Evolutionary conservation across 139 green algal genomes (phyloP).

Genomic region (Ettlia oleoabundans): DNA sequence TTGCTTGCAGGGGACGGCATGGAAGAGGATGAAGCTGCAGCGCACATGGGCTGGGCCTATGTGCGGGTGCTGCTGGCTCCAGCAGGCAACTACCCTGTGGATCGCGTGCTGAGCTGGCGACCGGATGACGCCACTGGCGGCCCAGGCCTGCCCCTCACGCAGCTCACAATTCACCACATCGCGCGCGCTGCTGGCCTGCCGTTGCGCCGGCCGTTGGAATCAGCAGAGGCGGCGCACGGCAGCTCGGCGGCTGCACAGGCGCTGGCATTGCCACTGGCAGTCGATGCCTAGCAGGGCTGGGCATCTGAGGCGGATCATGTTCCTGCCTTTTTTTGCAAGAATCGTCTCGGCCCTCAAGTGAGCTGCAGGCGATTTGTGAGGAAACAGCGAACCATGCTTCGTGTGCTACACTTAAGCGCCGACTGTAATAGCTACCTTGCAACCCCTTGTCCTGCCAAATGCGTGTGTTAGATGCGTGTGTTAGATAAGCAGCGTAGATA

Average conservation of each 20-base stretch:
- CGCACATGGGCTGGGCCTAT: conserved; percentile 13
- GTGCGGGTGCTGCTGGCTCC: conserved; percentile 30
- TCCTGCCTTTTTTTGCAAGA: no score
- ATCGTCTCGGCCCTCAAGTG: no score
- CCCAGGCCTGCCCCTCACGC: conserved; percentile 1
- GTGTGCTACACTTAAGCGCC: no score
- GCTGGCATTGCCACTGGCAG: neutral
- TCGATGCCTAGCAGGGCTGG: neutral
- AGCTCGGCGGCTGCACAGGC: neutral
- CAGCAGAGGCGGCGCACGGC: neutral
- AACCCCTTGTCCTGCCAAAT: no score
- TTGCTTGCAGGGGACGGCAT: conserved; percentile 36
- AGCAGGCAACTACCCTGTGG: conserved; percentile 3
- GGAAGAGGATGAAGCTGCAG: conserved; percentile 28
- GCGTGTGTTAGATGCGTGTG: no score
- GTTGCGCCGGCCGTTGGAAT: neutral
- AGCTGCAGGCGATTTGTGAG: no score
- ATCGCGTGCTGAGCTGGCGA: neutral
- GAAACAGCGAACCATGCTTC: no score
- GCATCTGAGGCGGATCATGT: no score
- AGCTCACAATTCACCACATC: conserved; percentile 17
- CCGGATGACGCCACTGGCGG: conserved; percentile 23
- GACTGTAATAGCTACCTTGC: no score
- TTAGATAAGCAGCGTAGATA: no score
- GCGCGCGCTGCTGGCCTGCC: conserved; percentile 2